Evolutionary conservation across 1,284 basidiomycete genomes (phyloP).

Genomic region (Trametes versicolor): DNA sequence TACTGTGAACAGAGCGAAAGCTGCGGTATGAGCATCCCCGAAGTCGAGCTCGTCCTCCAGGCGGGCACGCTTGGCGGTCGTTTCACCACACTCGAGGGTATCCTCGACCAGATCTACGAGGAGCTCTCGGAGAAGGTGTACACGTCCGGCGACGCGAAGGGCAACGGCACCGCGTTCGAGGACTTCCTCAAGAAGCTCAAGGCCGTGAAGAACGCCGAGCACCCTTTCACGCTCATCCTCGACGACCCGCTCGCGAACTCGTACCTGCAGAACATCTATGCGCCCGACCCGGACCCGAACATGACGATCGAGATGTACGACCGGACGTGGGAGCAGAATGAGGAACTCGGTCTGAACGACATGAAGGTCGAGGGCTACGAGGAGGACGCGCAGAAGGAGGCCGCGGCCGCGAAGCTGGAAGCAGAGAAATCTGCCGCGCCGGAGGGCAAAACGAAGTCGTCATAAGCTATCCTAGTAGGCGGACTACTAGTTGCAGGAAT

Average conservation of each 20-base stretch:
- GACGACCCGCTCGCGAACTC: slow-evolving; percentile 98
- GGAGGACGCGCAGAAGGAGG: slow-evolving; percentile 32
- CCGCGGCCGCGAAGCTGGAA: background rate
- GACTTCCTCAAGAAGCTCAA: slow-evolving; percentile 86
- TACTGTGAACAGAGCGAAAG: slow-evolving; percentile 80
- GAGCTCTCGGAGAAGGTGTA: slow-evolving; percentile 95
- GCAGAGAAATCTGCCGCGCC: background rate
- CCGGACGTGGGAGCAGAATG: slow-evolving; percentile 91
- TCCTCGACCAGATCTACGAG: slow-evolving; percentile 95
- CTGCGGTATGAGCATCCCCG: slow-evolving; percentile 90
- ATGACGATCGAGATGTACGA: slow-evolving; percentile 90
- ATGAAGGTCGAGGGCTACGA: slow-evolving; percentile 93
- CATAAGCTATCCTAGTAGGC: background rate
- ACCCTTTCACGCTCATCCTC: slow-evolving; percentile 90
- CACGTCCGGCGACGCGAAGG: slow-evolving; percentile 75
- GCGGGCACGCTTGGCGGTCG: slow-evolving; percentile 97
- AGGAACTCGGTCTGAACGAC: slow-evolving; percentile 96
- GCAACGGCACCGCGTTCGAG: slow-evolving; percentile 65
- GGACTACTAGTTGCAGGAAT: background rate
- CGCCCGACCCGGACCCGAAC: slow-evolving; percentile 92
- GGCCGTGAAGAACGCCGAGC: slow-evolving; percentile 79
- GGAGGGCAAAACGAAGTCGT: slow-evolving; percentile 18
- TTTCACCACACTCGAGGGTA: slow-evolving; percentile 97
- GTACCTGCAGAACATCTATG: slow-evolving; percentile 95
- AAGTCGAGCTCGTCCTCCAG: slow-evolving; percentile 93